Conservation (phyloP, 805 yeast species). For the Kodamaea kaohsiungensis region DNA sequence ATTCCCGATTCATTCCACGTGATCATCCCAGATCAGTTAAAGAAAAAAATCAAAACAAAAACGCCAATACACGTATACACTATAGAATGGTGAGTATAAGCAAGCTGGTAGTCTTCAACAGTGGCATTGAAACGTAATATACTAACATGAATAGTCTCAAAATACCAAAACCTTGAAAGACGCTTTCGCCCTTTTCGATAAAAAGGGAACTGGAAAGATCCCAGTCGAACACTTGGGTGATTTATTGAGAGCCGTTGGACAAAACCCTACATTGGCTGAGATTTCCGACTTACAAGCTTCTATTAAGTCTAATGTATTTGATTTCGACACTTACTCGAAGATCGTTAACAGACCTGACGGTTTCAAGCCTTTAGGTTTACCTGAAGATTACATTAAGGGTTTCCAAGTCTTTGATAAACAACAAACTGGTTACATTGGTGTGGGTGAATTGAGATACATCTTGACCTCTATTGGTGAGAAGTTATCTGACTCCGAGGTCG, state of each 20-base stretch:
- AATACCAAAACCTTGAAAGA: conserved; percentile 65
- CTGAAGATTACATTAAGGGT: conserved; percentile 84
- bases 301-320: conserved; percentile 52
- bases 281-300: conserved; percentile 51
- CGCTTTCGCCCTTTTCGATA: conserved; percentile 95
- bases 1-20: background rate
- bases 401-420: conserved; percentile 98
- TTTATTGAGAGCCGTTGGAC: conserved; percentile 94
- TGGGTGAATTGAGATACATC: conserved; percentile 94
- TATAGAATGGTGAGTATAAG: conserved; percentile 5
- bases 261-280: conserved; percentile 94
- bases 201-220: conserved; percentile 91
- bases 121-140: background rate
- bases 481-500: conserved; percentile 86
- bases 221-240: conserved; percentile 86
- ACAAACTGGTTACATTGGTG: conserved; percentile 92
- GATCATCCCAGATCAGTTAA: background rate
- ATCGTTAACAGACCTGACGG: conserved; percentile 86
- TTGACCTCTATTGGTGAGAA: conserved; percentile 96
- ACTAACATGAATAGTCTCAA: conserved; percentile 32
- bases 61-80: background rate
- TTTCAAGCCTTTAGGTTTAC: conserved; percentile 82
- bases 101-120: background rate
- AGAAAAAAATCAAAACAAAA: background rate
- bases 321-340: conserved; percentile 74